Conservation (phyloP, 2,329 filamentous ascomycete species). For the Aspergillus ustus region DNA sequence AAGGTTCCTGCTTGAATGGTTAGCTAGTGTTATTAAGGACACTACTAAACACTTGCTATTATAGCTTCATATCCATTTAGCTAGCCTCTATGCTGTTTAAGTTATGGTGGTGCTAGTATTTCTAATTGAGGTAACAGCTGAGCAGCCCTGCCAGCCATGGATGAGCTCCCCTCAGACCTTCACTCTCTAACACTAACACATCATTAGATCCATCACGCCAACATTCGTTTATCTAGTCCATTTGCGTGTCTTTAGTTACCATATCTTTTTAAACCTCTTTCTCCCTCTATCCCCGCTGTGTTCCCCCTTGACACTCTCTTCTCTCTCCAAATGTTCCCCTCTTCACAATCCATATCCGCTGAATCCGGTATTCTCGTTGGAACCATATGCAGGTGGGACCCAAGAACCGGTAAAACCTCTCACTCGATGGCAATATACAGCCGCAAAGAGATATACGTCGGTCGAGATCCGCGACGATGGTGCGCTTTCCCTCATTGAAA, state of each 20-base stretch:
- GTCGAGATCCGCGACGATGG: conserved; percentile 41
- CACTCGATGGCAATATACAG: conserved; percentile 32
- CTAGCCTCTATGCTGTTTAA: too few species aligned
- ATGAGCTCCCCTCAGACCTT: background rate
- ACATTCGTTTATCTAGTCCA: background rate
- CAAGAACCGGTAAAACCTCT: conserved; percentile 17
- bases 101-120: background rate
- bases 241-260: background rate
- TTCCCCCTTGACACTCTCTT: background rate
- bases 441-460: conserved; percentile 41
- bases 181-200: background rate
- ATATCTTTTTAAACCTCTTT: background rate
- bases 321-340: background rate
- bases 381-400: conserved; percentile 29
- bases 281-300: background rate
- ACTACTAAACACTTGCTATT: too few species aligned
- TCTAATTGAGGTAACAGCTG: background rate
- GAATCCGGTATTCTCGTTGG: conserved; percentile 23
- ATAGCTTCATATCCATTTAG: too few species aligned
- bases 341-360: background rate
- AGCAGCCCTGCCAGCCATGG: background rate
- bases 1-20: too few species aligned
- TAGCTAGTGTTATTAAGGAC: too few species aligned
- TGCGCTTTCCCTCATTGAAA: background rate
- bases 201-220: background rate